Evolutionary conservation across 83 land plant genomes (phyloP).

Genomic region (Larix sibirica): DNA sequence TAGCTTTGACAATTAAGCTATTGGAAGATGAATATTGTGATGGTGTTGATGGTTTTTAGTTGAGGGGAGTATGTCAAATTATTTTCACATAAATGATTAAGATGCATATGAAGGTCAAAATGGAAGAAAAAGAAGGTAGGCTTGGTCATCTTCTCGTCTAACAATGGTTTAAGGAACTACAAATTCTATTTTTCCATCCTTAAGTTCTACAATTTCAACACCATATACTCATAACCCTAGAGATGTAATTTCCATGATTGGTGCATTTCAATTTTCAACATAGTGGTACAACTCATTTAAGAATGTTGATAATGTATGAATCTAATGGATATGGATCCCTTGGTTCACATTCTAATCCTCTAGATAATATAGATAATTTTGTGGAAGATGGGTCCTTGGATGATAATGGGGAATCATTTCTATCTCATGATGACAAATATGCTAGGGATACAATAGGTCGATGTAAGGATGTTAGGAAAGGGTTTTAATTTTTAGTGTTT

Average conservation of each 20-base stretch:
- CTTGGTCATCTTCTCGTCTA: slow-evolving; percentile 46
- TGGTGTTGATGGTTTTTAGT: slow-evolving; percentile 22
- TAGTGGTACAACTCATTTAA: slow-evolving; percentile 53
- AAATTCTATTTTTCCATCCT: slow-evolving; percentile 54
- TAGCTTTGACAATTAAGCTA: too few species aligned
- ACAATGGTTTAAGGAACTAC: slow-evolving; percentile 57
- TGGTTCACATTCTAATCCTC: too few species aligned
- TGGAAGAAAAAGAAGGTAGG: slow-evolving; percentile 59
- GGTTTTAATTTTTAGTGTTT: slow-evolving; percentile 70
- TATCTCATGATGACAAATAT: slow-evolving; percentile 50
- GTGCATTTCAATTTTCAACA: slow-evolving; percentile 42
- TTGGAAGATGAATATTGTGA: too few species aligned
- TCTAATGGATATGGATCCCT: too few species aligned
- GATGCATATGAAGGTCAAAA: slow-evolving; percentile 46
- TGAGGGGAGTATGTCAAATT: slow-evolving; percentile 46
- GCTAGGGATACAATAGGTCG: slow-evolving; percentile 55
- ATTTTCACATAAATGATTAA: slow-evolving; percentile 46
- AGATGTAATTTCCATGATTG: slow-evolving; percentile 49
- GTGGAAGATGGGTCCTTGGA: slow-evolving; percentile 16
- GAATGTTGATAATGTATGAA: background rate
- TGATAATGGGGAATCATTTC: slow-evolving; percentile 78
- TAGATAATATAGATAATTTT: too few species aligned
- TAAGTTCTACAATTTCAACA: slow-evolving; percentile 55
- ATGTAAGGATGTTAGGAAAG: slow-evolving; percentile 60
- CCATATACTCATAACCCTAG: slow-evolving; percentile 64